Evolutionary conservation across 495 filamentous ascomycete species (phyloP).

Genomic region (Aspergillus coremiiformis): DNA sequence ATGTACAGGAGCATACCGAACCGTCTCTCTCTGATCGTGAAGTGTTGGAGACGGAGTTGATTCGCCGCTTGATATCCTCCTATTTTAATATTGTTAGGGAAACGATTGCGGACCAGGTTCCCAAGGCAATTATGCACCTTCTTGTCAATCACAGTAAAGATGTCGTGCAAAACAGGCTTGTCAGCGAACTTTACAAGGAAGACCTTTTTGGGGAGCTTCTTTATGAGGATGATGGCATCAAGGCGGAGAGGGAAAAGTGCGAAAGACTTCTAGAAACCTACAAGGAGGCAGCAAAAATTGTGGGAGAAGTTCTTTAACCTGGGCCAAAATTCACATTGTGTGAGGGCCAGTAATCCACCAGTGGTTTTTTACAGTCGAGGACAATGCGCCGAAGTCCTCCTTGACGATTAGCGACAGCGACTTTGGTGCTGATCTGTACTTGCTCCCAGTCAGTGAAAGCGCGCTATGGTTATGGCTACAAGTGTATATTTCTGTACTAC

Average conservation of each 20-base stretch:
- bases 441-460: too few species aligned
- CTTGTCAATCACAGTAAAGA: constrained; percentile 98
- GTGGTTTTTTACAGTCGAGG: neutral
- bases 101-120: constrained; percentile 94
- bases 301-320: constrained; percentile 81
- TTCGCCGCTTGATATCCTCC: constrained; percentile 88
- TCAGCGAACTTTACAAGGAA: constrained; percentile 93
- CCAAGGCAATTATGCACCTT: constrained; percentile 98
- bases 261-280: constrained; percentile 91
- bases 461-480: neutral
- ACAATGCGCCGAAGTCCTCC: neutral
- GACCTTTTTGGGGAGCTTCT: constrained; percentile 86
- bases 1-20: constrained; percentile 43
- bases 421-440: too few species aligned
- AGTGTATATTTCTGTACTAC: neutral
- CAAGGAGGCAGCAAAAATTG: constrained; percentile 93
- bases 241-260: constrained; percentile 96
- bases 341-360: neutral
- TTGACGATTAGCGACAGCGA: too few species aligned
- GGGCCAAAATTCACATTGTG: neutral
- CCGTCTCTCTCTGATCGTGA: constrained; percentile 90
- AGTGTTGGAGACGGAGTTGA: constrained; percentile 93
- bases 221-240: constrained; percentile 95
- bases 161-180: constrained; percentile 90
- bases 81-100: constrained; percentile 99